Base-by-base conservation (phyloP, 2,329 filamentous ascomycete species). In the Colletotrichum endophyticum region DNA sequence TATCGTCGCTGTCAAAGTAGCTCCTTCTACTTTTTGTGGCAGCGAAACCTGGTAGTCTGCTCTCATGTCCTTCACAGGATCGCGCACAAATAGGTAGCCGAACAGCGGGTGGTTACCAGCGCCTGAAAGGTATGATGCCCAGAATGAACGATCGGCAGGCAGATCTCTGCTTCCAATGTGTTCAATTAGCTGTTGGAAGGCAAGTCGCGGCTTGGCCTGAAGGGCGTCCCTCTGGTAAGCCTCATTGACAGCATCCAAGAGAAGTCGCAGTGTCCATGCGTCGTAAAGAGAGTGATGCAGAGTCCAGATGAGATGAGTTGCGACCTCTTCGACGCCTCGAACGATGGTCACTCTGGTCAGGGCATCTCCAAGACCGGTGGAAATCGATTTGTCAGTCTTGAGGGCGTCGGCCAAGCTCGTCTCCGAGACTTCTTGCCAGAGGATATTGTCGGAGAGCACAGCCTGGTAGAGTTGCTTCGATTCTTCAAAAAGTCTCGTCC, bases 241-340 rank as follows among this genome's bases (percentile, higher is more conserved):
- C 32, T 77, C 66, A 9, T 75, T 64, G 2, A 79, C 56, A 3
- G 71, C 34, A 16, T 77, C 72, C 16, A 82, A 57, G 7, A 82
- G 67, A 15, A 77, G 57, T 25, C 72, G 63, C 13, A 77, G 22
- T 11, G 75, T 69, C 77, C 77, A 77, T 4, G 72, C 75, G 25
- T 78, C 77, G 8, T 76, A 77, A 9, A 78, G 64, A 5, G 72
- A 56, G 30, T 77, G 77, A 19, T 78, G 77, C 1, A 78, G 39
- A 2, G 75, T 77, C 72, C 72, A 77, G 0, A 77, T 34, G 4
- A 78, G 63, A 53, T 66, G 28, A 4, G 8, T 16, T 11, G 19
- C 27, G 12, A 28, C 15, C 3, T 70, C 39, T 5, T 56, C 36
- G 6, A 5, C 27, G 16, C 73, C 11, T 32, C 66, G 59, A 1